Evolutionary conservation across 257 asterid species (phyloP).

Genomic region (Anisodus acutangulus): DNA sequence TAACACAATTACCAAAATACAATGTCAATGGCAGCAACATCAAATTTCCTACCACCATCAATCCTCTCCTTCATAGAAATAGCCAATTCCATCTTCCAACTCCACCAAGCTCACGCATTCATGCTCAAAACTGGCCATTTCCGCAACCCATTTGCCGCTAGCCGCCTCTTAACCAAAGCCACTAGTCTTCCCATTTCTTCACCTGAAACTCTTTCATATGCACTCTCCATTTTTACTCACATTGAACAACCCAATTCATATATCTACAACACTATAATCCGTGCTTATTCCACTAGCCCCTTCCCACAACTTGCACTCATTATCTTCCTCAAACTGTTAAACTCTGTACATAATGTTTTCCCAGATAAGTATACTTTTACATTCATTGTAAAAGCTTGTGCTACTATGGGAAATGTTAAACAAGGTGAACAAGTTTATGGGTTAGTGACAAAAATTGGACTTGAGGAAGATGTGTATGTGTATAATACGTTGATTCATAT

Average conservation of each 20-base stretch:
- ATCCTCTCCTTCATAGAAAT: conserved; percentile 41
- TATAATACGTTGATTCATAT: conserved; percentile 44
- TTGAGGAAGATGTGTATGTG: conserved; percentile 39
- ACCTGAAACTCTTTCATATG: conserved; percentile 39
- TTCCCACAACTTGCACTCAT: conserved; percentile 34
- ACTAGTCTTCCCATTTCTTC: conserved; percentile 27
- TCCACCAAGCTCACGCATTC: conserved; percentile 47
- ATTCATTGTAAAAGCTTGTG: conserved; percentile 50
- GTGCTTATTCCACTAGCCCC: conserved; percentile 40
- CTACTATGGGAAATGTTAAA: conserved; percentile 30
- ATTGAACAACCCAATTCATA: conserved; percentile 40
- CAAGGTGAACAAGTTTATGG: conserved; percentile 45
- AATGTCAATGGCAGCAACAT: conserved; percentile 17
- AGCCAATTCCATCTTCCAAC: conserved; percentile 39
- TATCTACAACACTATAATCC: conserved; percentile 46
- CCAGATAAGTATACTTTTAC: conserved; percentile 49
- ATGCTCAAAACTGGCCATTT: conserved; percentile 48
- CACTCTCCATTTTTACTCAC: conserved; percentile 41
- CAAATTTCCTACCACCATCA: conserved; percentile 26
- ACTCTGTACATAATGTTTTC: conserved; percentile 27
- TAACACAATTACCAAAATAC: background rate
- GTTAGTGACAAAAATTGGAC: conserved; percentile 37
- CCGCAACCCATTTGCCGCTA: conserved; percentile 36
- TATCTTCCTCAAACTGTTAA: conserved; percentile 40
- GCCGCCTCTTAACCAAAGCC: conserved; percentile 46